Evolutionary conservation across 1,284 basidiomycete species (phyloP).

Genomic region (Ustilago esculenta): DNA sequence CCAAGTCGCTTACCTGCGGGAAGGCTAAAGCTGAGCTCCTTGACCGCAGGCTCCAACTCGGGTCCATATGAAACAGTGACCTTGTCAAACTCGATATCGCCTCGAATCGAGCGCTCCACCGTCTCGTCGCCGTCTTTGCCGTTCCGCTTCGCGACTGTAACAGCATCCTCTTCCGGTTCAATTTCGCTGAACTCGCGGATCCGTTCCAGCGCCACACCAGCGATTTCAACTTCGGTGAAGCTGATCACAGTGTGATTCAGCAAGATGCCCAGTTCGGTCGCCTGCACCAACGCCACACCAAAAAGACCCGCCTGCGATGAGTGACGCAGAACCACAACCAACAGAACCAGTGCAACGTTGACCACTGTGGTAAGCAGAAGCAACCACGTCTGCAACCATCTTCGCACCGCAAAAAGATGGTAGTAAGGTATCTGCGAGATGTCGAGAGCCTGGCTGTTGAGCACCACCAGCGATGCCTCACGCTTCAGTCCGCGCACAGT

Average conservation of each 20-base stretch:
- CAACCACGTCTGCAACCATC: constrained; percentile 57
- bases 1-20: constrained; percentile 45
- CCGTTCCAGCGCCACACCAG: constrained; percentile 65
- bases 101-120: constrained; percentile 12
- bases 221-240: constrained; percentile 67
- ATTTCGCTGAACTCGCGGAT: constrained; percentile 62
- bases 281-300: constrained; percentile 65
- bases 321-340: constrained; percentile 49
- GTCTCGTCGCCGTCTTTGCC: constrained; percentile 5
- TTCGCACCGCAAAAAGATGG: constrained; percentile 44
- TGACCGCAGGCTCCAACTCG: constrained; percentile 46
- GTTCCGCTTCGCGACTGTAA: not conserved
- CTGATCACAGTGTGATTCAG: constrained; percentile 51
- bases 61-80: constrained; percentile 40
- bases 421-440: constrained; percentile 49
- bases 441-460: constrained; percentile 39
- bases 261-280: constrained; percentile 38
- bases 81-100: constrained; percentile 37
- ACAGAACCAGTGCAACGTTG: constrained; percentile 46
- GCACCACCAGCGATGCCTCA: constrained; percentile 29
- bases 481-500: constrained; percentile 49
- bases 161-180: constrained; percentile 34
- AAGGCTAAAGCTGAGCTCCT: constrained; percentile 43
- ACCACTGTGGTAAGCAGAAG: constrained; percentile 35
- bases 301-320: constrained; percentile 50